Base-by-base conservation (phyloP, 1,284 basidiomycete species). In the Rhodotorula sp. region DNA sequence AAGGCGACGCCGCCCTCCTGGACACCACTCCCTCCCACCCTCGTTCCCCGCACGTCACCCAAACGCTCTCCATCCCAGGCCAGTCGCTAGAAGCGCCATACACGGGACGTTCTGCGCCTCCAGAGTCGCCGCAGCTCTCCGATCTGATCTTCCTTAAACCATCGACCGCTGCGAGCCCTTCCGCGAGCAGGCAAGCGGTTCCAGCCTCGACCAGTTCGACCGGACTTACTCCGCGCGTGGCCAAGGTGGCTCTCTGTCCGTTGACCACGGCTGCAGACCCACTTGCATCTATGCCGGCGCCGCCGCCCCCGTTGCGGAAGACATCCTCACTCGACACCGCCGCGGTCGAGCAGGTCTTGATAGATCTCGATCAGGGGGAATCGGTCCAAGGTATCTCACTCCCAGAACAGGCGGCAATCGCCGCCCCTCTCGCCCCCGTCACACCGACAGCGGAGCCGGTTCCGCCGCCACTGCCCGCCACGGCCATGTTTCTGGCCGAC, bases 401-500 rank as follows among this genome's bases (percentile, higher is more conserved):
- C 10, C 37, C 37, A 42, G 37, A 42, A 12, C 37, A 12, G 37
- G 10, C 10, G 37, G 14, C 37, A 1, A 12, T 42, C 37, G 37
- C 37, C 37, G 33, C 33, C 33, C 33, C 33, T 37, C 10, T n/a
- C 22, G 45, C 26, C 4, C 22, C 56, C 0, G n/a, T 33, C 1
- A 14, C 10, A 18, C 64, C 63, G 30, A 49, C 44, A 18, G 6
- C 57, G n/a, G 24, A 44, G 24, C 1, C 26, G 12, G 26, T 64
- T 0, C 65, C 64, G 26, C 62, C 55, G 2, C 45, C 73, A 14
- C 45, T 71, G 15, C 66, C 69, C 0, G 22, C 48, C 22, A 20
- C 10, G n/a, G 74, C 71, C 0, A 75, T 75, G 74, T 45, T 48
- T 26, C 57, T 71, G 18, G 66, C 73, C 45, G 69, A 75, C 42